Evolutionary conservation across 345 rosid species (phyloP), one percentile per base, ranked within the genome.

Genomic region (Carallia brachiata): DNA sequence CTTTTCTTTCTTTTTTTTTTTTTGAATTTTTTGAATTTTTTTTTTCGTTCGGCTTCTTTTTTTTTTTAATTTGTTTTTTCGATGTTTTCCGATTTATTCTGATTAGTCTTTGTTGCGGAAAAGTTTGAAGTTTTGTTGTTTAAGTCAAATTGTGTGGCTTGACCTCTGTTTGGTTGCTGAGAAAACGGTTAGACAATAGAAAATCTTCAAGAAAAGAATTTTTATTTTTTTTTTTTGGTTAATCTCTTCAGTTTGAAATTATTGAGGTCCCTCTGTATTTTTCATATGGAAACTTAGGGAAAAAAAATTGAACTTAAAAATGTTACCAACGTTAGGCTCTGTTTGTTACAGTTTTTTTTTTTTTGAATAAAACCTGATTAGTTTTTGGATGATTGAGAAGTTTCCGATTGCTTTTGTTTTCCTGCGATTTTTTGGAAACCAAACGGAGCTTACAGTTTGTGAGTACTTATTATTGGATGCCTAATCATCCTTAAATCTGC

Each of bases 91-190:
- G 13, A 9, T 52, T 5, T 32, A 27, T 19, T 32, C 23, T 6
- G 39, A 27, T 27, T 56, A 56, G 16, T 52, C 52, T 37, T 64
- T 18, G 19, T 36, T 30, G 53, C 40, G 8, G 10, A 28, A 19
- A 36, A 74, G 68, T 55, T 69, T 65, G 54, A 37, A 44, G 58
- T 75, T 64, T 69, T 32, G 9, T 75, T 19, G 16, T 27, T 55
- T 12, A 44, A 28, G 31, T 66, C 5, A 17, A n/a, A 40, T 44
- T 13, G 56, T 58, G 32, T 5, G 37, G 48, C 15, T 71, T 64
- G 59, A 76, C 69, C 66, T 66, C 75, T 76, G 84, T 79, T 81
- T 83, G 87, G 82, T 69, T 76, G 74, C 84, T 74, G 82, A 73
- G 87, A 78, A 81, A 81, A 73, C 59, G 73, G 70, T 16, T 27